These are phyloP conservation scores for Arctostaphylos glauca DNA, from an alignment of 148 eudicot species.

Conservation along the genomic window DNA sequence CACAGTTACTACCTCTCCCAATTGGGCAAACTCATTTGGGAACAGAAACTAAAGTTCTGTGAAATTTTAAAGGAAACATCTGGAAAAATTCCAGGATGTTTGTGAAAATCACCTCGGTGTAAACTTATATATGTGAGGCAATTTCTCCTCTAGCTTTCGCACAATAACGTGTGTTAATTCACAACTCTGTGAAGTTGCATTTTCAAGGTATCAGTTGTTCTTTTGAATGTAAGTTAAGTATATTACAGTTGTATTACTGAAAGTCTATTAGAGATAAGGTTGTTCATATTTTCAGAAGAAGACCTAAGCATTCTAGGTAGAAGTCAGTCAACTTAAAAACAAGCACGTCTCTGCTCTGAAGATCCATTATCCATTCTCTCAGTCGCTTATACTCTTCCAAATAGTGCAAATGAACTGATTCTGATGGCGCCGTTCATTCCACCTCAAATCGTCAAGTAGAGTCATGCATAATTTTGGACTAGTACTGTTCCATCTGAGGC, in stretches of 20 bases:
- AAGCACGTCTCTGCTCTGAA: slow-evolving; percentile 6
- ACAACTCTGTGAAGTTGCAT: not conserved
- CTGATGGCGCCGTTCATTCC: no score
- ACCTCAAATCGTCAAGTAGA: not conserved
- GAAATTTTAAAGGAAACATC: not conserved
- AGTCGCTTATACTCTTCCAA: not conserved
- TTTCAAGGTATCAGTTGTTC: not conserved
- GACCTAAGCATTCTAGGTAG: not conserved
- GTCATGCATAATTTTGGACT: not conserved
- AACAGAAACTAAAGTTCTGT: not conserved
- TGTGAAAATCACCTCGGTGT: not conserved
- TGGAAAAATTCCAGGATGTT: not conserved
- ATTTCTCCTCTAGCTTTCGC: not conserved
- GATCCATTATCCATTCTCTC: not conserved
- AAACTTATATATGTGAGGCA: not conserved
- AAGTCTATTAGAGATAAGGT: not conserved
- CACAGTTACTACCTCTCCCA: not conserved
- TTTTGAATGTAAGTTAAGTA: not conserved
- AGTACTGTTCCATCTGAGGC: not conserved
- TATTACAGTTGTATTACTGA: not conserved
- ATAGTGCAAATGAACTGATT: not conserved
- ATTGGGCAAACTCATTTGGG: not conserved
- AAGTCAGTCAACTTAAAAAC: not conserved
- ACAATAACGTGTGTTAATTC: not conserved
- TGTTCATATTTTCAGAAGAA: not conserved